These are phyloP conservation scores for Phylloporus sp. DNA, from an alignment of 768 basidiomycete species.

Conservation along the genomic window DNA sequence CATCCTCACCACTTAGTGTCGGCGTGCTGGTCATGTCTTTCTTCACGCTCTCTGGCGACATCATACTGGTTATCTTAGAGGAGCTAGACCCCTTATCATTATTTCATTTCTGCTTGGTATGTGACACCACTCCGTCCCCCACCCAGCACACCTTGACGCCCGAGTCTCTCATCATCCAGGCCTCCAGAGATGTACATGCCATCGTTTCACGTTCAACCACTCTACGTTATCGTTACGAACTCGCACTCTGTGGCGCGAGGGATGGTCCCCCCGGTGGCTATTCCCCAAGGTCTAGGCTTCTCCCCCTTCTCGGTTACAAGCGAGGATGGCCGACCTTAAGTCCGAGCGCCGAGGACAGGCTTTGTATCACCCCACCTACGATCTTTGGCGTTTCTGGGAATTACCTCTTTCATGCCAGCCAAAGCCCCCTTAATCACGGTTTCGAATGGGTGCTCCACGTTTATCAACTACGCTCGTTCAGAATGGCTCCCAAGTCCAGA, in stretches of 20 bases:
- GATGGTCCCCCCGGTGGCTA: constrained; percentile 23
- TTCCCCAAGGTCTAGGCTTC: constrained; percentile 22
- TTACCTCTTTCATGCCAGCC: constrained; percentile 33
- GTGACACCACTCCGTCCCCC: not conserved
- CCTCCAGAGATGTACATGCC: constrained; percentile 19
- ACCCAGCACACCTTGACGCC: not conserved
- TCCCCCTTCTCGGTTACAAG: constrained; percentile 28
- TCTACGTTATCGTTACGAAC: constrained; percentile 33
- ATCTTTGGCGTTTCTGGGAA: constrained; percentile 31
- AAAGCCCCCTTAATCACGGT: constrained; percentile 29
- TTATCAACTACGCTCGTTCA: constrained; percentile 33
- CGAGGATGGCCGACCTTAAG: constrained; percentile 32
- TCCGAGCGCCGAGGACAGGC: constrained; percentile 30
- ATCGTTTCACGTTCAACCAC: constrained; percentile 24
- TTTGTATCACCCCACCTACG: constrained; percentile 29
- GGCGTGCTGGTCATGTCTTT: constrained; percentile 36
- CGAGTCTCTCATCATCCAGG: constrained; percentile 13
- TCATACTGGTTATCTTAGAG: constrained; percentile 30
- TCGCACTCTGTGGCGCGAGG: constrained; percentile 28
- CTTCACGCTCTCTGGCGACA: constrained; percentile 30
- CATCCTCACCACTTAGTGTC: constrained; percentile 18
- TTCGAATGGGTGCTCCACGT: constrained; percentile 32
- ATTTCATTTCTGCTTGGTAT: constrained; percentile 30
- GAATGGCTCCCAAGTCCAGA: constrained; percentile 21
- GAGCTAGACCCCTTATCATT: constrained; percentile 33